Evolutionary conservation across 2,329 filamentous ascomycete species (phyloP).

Genomic region (Fusarium albidum): DNA sequence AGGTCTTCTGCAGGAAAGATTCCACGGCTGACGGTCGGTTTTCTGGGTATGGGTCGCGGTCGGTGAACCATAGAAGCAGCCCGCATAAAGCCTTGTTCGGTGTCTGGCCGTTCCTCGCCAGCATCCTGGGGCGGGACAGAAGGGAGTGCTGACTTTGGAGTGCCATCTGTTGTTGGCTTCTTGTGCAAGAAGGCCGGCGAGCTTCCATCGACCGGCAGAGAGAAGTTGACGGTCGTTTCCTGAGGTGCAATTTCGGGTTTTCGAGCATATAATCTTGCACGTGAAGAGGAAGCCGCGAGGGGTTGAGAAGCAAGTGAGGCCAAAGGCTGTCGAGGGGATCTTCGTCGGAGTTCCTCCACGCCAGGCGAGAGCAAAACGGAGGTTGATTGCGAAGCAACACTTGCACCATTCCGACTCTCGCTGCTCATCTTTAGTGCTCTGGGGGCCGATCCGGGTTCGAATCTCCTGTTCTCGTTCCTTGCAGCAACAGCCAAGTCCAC

Average conservation of each 20-base stretch:
- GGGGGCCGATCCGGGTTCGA: slow-evolving; percentile 44
- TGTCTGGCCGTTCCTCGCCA: slow-evolving; percentile 21
- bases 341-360: slow-evolving; percentile 57
- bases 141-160: slow-evolving; percentile 26
- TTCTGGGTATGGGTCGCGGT: slow-evolving; percentile 64
- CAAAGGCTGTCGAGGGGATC: slow-evolving; percentile 56
- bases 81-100: slow-evolving; percentile 13
- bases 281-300: not conserved
- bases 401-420: slow-evolving; percentile 5
- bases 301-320: not conserved
- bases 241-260: slow-evolving; percentile 7
- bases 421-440: not conserved
- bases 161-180: slow-evolving; percentile 16
- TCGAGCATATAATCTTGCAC: slow-evolving; percentile 5
- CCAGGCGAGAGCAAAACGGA: slow-evolving; percentile 61
- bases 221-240: slow-evolving; percentile 33
- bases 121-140: slow-evolving; percentile 29
- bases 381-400: slow-evolving; percentile 33
- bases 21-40: slow-evolving; percentile 53
- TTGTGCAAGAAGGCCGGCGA: slow-evolving; percentile 41
- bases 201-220: slow-evolving; percentile 33
- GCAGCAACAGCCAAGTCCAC: slow-evolving; percentile 60
- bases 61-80: slow-evolving; percentile 55
- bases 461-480: slow-evolving; percentile 54
- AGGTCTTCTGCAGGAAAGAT: slow-evolving; percentile 56